Evolutionary conservation across 306 rosid species (phyloP).

Genomic region (Trifolium subterraneum): DNA sequence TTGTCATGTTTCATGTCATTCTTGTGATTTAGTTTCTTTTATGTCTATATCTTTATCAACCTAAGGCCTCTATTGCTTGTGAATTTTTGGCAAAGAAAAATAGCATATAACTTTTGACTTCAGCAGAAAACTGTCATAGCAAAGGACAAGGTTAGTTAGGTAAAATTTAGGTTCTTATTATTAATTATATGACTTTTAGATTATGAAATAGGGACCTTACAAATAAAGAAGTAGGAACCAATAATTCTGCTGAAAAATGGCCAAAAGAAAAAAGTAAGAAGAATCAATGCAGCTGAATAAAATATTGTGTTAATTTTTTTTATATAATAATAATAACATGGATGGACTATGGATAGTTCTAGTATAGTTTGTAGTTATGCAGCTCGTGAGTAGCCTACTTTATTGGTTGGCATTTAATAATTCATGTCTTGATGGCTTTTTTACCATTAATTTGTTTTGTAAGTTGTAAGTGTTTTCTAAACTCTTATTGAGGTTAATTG

Average conservation of each 20-base stretch:
- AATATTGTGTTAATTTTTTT: slow-evolving; percentile 21
- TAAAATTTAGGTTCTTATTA: slow-evolving; percentile 40
- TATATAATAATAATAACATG: slow-evolving; percentile 9
- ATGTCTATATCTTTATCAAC: slow-evolving; percentile 39
- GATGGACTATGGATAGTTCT: slow-evolving; percentile 49
- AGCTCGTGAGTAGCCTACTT: slow-evolving; percentile 81
- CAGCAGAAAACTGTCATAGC: slow-evolving; percentile 48
- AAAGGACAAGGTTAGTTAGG: slow-evolving; percentile 62
- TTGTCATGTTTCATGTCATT: slow-evolving; percentile 64
- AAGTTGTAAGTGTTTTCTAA: slow-evolving; percentile 41
- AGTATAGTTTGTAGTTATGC: slow-evolving; percentile 46
- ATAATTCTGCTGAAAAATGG: slow-evolving; percentile 32
- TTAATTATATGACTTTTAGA: slow-evolving; percentile 30
- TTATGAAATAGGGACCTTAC: slow-evolving; percentile 33
- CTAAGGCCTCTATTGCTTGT: slow-evolving; percentile 40
- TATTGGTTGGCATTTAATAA: slow-evolving; percentile 77
- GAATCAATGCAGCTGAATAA: slow-evolving; percentile 14
- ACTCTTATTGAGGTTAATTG: slow-evolving; percentile 36
- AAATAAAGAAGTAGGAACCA: slow-evolving; percentile 23
- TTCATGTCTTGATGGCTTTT: slow-evolving; percentile 46
- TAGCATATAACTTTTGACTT: slow-evolving; percentile 50
- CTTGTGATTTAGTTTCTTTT: slow-evolving; percentile 68
- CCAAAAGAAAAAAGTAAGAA: neutral
- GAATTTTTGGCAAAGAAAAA: slow-evolving; percentile 54
- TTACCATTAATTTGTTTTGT: slow-evolving; percentile 42